Conservation (phyloP, 371 early-diverging fungal genomes). For the Quaeritorhiza haematococci region DNA sequence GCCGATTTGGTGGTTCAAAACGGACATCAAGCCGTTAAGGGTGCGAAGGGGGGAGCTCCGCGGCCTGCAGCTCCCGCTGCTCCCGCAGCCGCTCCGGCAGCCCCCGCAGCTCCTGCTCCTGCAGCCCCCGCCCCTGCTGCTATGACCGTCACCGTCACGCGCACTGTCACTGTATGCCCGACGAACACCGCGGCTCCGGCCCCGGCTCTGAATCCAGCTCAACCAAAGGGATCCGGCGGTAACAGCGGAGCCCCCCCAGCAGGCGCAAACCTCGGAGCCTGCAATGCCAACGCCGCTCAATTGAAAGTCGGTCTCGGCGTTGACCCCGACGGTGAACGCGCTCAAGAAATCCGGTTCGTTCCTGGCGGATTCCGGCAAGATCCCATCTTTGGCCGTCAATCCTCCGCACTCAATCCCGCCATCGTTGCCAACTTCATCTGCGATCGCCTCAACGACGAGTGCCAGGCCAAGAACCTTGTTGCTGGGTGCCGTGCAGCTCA, state of each 20-base stretch:
- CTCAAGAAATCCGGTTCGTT: conserved; percentile 13
- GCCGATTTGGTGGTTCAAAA: conserved; percentile 6
- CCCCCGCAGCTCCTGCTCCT: background rate
- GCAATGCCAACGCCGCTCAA: conserved; percentile 3
- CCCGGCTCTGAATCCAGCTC: background rate
- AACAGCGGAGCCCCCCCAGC: background rate
- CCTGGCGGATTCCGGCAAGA: conserved; percentile 1
- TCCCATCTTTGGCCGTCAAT: conserved; percentile 8
- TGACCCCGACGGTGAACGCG: conserved; percentile 16
- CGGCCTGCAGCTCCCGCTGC: too few relatives aligned
- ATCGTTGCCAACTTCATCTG: conserved; percentile 21
- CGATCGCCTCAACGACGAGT: conserved; percentile 8
- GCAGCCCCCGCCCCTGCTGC: background rate
- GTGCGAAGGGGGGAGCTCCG: too few relatives aligned
- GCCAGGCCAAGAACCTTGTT: conserved; percentile 8
- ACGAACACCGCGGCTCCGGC: conserved; percentile 8
- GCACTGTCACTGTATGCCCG: background rate
- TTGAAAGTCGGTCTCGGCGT: conserved; percentile 8
- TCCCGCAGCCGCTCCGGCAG: background rate
- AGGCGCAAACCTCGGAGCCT: background rate
- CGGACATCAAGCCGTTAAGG: background rate
- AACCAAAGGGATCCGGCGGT: too few relatives aligned
- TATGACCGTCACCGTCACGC: background rate
- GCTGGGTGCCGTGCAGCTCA: conserved; percentile 9
- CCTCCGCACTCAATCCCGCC: conserved; percentile 15